These are phyloP conservation scores for Daldinia caldariorum DNA, from an alignment of 495 filamentous ascomycete genomes.

Conservation along the genomic window DNA sequence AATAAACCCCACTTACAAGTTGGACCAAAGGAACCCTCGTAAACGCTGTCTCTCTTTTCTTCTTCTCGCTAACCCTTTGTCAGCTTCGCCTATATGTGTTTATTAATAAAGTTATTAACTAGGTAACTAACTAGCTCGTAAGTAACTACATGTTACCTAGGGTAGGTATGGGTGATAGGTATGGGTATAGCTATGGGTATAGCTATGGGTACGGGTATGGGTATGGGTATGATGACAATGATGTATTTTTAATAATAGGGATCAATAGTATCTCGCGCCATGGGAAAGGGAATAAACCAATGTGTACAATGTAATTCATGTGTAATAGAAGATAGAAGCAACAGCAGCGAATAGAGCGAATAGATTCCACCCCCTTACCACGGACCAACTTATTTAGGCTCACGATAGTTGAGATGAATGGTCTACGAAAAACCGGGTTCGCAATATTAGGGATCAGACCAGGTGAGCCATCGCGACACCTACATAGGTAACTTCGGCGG, in stretches of 20 bases:
- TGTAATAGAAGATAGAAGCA: constrained; percentile 17
- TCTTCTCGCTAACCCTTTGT: constrained; percentile 26
- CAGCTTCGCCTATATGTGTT: constrained; percentile 26
- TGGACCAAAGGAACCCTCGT: constrained; percentile 32
- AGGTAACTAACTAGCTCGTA: neutral
- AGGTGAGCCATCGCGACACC: constrained; percentile 39
- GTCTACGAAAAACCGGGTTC: constrained; percentile 35
- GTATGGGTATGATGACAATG: no score
- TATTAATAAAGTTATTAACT: neutral
- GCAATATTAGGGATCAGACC: constrained; percentile 41
- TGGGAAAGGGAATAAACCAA: constrained; percentile 1
- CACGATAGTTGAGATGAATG: constrained; percentile 41
- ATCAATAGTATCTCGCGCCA: constrained; percentile 36
- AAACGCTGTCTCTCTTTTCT: constrained; percentile 4
- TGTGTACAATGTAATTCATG: neutral
- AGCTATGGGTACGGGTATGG: no score
- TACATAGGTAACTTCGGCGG: constrained; percentile 43
- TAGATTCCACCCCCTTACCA: constrained; percentile 28
- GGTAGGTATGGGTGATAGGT: neutral
- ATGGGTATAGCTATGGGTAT: no score
- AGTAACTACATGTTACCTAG: neutral
- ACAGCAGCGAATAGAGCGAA: constrained; percentile 31
- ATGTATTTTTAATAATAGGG: no score
- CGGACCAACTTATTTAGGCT: constrained; percentile 37
- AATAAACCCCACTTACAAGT: constrained; percentile 38